A percentile compares a stretch with the other conserved stretches of the same genome.
phyloP scores from a whole-genome alignment of 176 grass and related monocot species.

The Poa pratensis region DNA sequence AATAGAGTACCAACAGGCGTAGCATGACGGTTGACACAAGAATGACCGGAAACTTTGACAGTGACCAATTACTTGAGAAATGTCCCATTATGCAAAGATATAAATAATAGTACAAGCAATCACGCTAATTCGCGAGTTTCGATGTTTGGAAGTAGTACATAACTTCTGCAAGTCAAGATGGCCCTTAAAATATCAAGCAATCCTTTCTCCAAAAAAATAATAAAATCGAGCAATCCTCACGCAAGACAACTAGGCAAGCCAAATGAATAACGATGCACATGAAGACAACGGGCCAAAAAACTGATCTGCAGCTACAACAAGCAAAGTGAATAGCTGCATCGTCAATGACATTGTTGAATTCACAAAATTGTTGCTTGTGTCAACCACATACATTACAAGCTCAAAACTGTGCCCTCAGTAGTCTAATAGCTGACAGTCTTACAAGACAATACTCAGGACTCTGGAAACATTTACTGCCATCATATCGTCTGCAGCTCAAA shows the following conservation, averaged over 20 bases:
- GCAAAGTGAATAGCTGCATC: neutral
- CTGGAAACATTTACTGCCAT: neutral
- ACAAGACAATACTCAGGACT: conserved; percentile 18
- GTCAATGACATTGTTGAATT: neutral
- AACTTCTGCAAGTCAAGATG: neutral
- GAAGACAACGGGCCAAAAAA: neutral
- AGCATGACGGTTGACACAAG: neutral
- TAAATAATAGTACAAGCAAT: neutral
- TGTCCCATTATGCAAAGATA: neutral
- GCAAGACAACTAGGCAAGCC: neutral
- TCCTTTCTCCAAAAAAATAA: neutral
- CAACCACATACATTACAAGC: conserved; percentile 15
- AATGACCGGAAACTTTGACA: neutral
- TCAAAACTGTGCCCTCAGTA: conserved; percentile 2
- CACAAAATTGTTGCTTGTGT: neutral
- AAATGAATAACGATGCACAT: neutral
- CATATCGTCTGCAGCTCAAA: conserved; percentile 34
- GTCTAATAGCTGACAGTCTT: neutral
- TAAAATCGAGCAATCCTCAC: neutral
- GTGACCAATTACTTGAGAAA: neutral
- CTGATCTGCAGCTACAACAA: neutral
- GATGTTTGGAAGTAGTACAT: neutral
- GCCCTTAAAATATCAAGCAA: conserved; percentile 22
- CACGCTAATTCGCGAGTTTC: neutral
- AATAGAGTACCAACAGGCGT: neutral